Percentiles rank a stretch among this genome's conserved stretches.
phyloP scores from a whole-genome alignment of 768 basidiomycete species.

The Rhizopogon roseolus region DNA sequence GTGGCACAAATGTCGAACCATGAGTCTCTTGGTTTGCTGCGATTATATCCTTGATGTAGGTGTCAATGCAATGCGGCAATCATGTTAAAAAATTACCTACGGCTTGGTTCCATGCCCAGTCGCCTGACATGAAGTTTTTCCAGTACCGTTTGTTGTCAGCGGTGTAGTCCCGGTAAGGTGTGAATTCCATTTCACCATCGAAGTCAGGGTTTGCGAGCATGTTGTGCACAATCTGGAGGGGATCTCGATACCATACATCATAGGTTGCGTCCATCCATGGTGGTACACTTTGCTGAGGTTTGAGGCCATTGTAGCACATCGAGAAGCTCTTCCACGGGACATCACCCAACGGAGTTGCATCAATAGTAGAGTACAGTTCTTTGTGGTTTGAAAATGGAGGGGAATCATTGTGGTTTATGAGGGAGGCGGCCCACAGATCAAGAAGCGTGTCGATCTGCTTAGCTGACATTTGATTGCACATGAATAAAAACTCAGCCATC shows the following conservation, averaged over 20 bases:
- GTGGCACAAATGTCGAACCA: constrained; percentile 14
- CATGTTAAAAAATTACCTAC: not conserved
- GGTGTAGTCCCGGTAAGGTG: constrained; percentile 7
- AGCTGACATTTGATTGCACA: constrained; percentile 15
- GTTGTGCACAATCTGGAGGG: constrained; percentile 10
- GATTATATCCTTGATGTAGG: constrained; percentile 16
- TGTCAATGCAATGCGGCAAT: not conserved
- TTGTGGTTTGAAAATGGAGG: constrained; percentile 19
- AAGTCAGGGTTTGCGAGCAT: constrained; percentile 20
- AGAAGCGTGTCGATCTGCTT: constrained; percentile 12
- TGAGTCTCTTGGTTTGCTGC: constrained; percentile 11
- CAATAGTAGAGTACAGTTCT: constrained; percentile 21
- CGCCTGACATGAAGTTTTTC: constrained; percentile 8
- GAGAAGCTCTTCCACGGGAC: constrained; percentile 24
- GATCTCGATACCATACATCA: no score
- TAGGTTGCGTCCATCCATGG: no score
- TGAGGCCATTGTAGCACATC: constrained; percentile 11
- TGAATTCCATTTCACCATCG: constrained; percentile 13
- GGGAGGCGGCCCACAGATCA: constrained; percentile 13
- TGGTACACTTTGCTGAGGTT: constrained; percentile 8
- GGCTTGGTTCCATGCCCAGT: constrained; percentile 9
- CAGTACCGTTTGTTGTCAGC: no score
- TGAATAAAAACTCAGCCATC: constrained; percentile 14
- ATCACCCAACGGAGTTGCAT: constrained; percentile 20
- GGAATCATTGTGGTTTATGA: constrained; percentile 4